Evolutionary conservation across 306 rosid species (phyloP), one percentile per base, ranked within the genome.

Genomic region (Sicyos edulis): DNA sequence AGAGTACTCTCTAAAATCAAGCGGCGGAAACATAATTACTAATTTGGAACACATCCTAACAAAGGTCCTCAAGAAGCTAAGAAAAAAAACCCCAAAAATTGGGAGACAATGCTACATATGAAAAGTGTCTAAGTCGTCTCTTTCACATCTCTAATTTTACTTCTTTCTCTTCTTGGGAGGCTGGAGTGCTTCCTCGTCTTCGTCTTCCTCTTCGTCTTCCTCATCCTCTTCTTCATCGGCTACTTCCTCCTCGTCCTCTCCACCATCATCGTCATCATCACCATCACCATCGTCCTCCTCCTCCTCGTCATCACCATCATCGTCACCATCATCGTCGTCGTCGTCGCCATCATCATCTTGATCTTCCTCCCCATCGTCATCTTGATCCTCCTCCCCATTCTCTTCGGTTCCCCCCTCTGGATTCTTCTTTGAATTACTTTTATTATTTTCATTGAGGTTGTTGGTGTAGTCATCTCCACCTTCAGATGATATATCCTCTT

Each of bases 111-210:
- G 37, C 37, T 32, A 32, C 37, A 32, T 32, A 32, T 32, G 37
- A 32, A 32, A 32, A 32, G 37, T 32, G 64, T 37, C 66, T 72
- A 56, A 21, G 32, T 11, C 37, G 5, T 12, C 40, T 19, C 22
- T 72, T 73, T 24, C n/a, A 44, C 45, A 55, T 73, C 76, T 56
- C 75, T 52, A 71, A 16, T 66, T 80, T 75, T 62, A 91, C 92
- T 91, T 91, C 96, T 91, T 91, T 86, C 96, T 91, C 75, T 91
- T 91, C 89, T 91, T 91, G 17, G 96, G 96, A 54, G 96, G 96
- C 89, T 91, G 96, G 83, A 91, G 86, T 3, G 95, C 89, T 83
- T 88, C 96, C 82, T 91, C 91, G 0, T 83, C 95, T 3, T 84
- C 84, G 0, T 63, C 80, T 1, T 78, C 96, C 0, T 91, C 96